Evolutionary conservation across 164 flowering plant species (phyloP).

Genomic region (Malania oleifera): DNA sequence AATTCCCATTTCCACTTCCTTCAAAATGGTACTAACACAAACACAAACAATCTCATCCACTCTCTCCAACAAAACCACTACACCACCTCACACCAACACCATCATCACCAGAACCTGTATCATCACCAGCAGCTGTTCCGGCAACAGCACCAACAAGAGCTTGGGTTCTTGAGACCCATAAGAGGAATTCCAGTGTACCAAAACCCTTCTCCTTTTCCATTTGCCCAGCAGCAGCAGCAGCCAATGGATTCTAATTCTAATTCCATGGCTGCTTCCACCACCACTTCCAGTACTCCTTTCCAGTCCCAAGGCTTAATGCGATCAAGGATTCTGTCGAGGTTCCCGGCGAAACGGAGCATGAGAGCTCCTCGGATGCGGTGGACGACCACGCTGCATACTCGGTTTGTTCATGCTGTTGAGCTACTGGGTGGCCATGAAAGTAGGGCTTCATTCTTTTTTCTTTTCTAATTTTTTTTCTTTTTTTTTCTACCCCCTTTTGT

Average conservation of each 20-base stretch:
- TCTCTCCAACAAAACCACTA: slow-evolving; percentile 23
- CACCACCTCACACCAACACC: slow-evolving; percentile 13
- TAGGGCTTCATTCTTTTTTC: slow-evolving; percentile 22
- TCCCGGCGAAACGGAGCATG: slow-evolving; percentile 77
- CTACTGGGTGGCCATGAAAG: slow-evolving; percentile 99
- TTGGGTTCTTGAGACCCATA: slow-evolving; percentile 65
- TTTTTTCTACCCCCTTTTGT: not conserved
- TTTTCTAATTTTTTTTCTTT: not conserved
- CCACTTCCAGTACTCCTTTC: slow-evolving; percentile 14
- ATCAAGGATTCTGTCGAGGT: slow-evolving; percentile 63
- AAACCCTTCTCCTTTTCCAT: slow-evolving; percentile 37
- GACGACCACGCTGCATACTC: slow-evolving; percentile 93
- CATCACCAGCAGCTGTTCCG: slow-evolving; percentile 7
- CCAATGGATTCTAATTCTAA: slow-evolving; percentile 19
- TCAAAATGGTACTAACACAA: slow-evolving; percentile 16
- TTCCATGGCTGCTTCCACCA: slow-evolving; percentile 20
- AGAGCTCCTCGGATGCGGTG: slow-evolving; percentile 97
- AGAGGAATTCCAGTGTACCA: slow-evolving; percentile 90
- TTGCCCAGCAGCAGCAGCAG: slow-evolving; percentile 23
- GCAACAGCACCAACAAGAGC: slow-evolving; percentile 24
- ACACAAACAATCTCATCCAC: slow-evolving; percentile 21
- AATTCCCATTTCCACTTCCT: slow-evolving; percentile 16
- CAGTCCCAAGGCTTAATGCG: slow-evolving; percentile 47
- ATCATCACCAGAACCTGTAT: slow-evolving; percentile 11
- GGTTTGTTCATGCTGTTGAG: slow-evolving; percentile 96